A percentile compares a stretch with the other conserved stretches of the same genome.
phyloP scores from a whole-genome alignment of 1,139 yeast genomes.

The Scheffersomyces cryptocercus region DNA sequence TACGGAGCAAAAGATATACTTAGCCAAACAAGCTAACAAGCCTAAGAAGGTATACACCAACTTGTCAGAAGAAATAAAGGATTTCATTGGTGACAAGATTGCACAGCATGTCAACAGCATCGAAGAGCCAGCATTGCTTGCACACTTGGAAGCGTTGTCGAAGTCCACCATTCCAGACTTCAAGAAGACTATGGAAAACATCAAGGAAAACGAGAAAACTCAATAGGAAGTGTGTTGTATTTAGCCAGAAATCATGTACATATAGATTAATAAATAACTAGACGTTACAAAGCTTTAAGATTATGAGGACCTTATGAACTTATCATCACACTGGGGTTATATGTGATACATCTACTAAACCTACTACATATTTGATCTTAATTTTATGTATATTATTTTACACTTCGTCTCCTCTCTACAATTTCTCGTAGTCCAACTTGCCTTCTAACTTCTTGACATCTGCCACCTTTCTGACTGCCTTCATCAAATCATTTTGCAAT shows the following conservation, averaged over 20 bases:
- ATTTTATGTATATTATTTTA: too few species aligned
- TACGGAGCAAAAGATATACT: constrained; percentile 61
- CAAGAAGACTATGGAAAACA: constrained; percentile 26
- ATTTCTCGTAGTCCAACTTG: constrained; percentile 87
- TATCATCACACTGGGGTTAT: too few species aligned
- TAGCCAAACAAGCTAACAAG: constrained; percentile 55
- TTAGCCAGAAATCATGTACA: neutral
- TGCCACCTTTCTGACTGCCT: constrained; percentile 96
- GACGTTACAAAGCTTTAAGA: too few species aligned
- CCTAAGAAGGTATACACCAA: constrained; percentile 48
- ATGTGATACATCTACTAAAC: too few species aligned
- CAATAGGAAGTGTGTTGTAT: neutral
- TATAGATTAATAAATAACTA: neutral
- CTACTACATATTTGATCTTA: too few species aligned
- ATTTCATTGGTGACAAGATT: constrained; percentile 68
- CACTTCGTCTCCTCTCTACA: constrained; percentile 32
- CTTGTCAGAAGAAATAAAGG: constrained; percentile 68
- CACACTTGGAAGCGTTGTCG: constrained; percentile 45
- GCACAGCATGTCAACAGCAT: constrained; percentile 52
- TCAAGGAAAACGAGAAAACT: constrained; percentile 8
- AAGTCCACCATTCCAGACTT: constrained; percentile 31
- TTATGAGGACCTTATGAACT: too few species aligned
- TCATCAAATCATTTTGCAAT: constrained; percentile 90
- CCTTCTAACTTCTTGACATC: constrained; percentile 98
- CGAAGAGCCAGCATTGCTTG: constrained; percentile 36